phyloP scores from a whole-genome alignment of 768 basidiomycete genomes.

The Trametes maxima region DNA sequence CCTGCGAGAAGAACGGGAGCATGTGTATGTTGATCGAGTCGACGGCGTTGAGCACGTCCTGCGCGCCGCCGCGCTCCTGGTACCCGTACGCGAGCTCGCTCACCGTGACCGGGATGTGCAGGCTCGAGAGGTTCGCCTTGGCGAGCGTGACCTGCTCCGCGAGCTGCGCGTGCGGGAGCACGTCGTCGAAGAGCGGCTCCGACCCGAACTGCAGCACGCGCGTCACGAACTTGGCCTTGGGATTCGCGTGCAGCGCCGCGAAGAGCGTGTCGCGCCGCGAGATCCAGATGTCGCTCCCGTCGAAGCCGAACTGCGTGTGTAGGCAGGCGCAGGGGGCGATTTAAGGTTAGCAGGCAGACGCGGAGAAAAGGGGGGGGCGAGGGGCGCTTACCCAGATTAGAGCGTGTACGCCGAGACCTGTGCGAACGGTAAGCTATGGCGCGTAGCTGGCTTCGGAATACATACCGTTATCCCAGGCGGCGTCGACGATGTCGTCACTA shows the following conservation, averaged over 20 bases:
- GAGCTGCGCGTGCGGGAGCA: conserved; percentile 25
- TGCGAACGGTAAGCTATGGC: not conserved
- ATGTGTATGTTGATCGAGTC: conserved; percentile 32
- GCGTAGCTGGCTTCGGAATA: not conserved
- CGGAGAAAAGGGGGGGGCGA: not conserved
- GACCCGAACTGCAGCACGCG: conserved; percentile 32
- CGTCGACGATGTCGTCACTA: conserved; percentile 63
- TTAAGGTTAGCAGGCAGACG: not conserved
- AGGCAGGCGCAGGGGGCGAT: not conserved
- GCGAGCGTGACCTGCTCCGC: conserved; percentile 29
- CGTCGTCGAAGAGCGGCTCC: conserved; percentile 29
- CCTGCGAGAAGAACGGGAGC: conserved; percentile 32
- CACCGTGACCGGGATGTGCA: conserved; percentile 31
- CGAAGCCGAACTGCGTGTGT: conserved; percentile 35
- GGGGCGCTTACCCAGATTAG: conserved; percentile 62
- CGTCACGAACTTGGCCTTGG: conserved; percentile 29
- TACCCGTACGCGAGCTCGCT: conserved; percentile 33
- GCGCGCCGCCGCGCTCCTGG: conserved; percentile 30
- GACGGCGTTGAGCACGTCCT: conserved; percentile 31
- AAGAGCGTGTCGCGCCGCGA: conserved; percentile 31
- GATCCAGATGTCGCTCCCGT: conserved; percentile 29
- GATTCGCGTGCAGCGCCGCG: conserved; percentile 31
- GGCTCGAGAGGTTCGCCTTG: conserved; percentile 27
- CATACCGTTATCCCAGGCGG: conserved; percentile 58
- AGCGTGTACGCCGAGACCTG: conserved; percentile 69